Base-by-base conservation (phyloP, 2,329 filamentous ascomycete genomes). In the Dactylellina sp. region DNA sequence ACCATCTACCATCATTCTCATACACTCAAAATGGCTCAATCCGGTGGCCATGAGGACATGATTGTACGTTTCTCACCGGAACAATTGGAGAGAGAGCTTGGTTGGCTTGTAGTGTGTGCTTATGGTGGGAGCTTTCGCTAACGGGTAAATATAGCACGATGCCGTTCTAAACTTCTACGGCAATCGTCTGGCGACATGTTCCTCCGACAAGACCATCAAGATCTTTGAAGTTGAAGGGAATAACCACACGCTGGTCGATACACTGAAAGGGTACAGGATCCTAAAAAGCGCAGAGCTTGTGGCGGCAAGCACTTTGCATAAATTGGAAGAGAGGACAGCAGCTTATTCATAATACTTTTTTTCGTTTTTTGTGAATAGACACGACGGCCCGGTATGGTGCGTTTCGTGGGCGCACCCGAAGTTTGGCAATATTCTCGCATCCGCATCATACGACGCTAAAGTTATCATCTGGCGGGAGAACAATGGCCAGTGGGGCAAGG, bases 161-260 rank as follows among this genome's bases (percentile, higher is more conserved):
- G 95, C 95, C 77, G 94, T 96, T 77, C 89, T 99, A 80, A 95
- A 99, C 82, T 99, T 98, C 85, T 99, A 98, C 83, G 95, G 95
- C 80, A 89, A 95, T 78, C 91, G 94, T 80, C 88, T 99, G 79
- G 95, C 95, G 76, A 99, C 95, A 77, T 98, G 95, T 83, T 97
- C 93, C 37, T 97, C 94, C 77, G 95, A 99, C 84, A 93, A 95
- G 81, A 98, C 94, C 52, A 96, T 99, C 85, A 98, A 98, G 85
- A 98, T 99, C 81, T 99, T 97, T 81, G 95, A 99, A 83, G 90
- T 99, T 64, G 94, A 98, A 80, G 92, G 93, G 79, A 93, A 98
- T 79, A 87, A 90, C 78, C 94, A 99, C 83, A 88, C 91, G 76
- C 84, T 98, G 78, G 87, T 92, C 35, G 94, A 98, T 84, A 99